Conservation (phyloP, 148 eudicot species). For the Camellia sinensis region DNA sequence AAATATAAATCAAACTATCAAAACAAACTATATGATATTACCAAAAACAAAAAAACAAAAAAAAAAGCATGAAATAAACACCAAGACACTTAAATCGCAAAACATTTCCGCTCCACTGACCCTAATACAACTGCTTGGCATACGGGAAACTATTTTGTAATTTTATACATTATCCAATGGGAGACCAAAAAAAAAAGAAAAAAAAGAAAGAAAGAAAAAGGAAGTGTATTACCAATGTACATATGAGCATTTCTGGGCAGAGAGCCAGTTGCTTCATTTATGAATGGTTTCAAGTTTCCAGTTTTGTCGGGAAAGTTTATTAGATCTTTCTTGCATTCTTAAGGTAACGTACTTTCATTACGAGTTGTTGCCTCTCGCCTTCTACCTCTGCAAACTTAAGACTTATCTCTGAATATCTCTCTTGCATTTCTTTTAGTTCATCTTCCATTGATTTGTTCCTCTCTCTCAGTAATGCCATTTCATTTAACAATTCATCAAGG, state of each 20-base stretch:
- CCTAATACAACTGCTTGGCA: not conserved
- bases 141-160: not conserved
- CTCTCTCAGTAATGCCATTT: slow-evolving; percentile 53
- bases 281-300: no score
- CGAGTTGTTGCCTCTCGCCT: slow-evolving; percentile 87
- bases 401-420: slow-evolving; percentile 85
- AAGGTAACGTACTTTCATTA: slow-evolving; percentile 70
- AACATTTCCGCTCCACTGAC: not conserved
- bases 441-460: slow-evolving; percentile 67
- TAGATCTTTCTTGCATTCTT: slow-evolving; percentile 60
- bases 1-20: not conserved
- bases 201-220: no score
- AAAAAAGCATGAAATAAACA: no score
- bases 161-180: slow-evolving; percentile 15
- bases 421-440: slow-evolving; percentile 88
- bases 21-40: no score
- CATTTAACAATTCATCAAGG: slow-evolving; percentile 36
- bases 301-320: no score
- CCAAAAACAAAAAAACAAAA: no score
- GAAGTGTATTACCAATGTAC: no score
- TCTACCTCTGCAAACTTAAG: slow-evolving; percentile 98
- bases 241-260: no score
- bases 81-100: not conserved
- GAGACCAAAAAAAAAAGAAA: not conserved
- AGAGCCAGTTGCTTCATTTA: no score